A percentile compares a stretch with the other conserved stretches of the same genome.
Evolutionary conservation across 2,329 filamentous ascomycete species (phyloP).

Genomic region (Aspergillus sp.): DNA sequence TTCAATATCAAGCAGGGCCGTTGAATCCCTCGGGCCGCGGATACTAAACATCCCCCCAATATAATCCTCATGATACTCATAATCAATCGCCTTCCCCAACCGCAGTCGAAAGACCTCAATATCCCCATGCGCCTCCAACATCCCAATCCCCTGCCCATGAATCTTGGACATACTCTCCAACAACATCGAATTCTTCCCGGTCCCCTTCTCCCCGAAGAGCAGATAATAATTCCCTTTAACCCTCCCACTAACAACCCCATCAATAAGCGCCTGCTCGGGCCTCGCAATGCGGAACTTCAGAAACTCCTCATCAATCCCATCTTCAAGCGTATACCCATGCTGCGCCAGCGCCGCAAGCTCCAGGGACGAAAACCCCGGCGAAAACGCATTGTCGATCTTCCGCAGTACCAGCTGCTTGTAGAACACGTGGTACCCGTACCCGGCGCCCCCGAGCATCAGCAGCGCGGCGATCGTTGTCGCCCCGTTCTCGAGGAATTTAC

Average conservation of each 20-base stretch:
- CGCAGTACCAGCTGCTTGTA: conserved; percentile 90
- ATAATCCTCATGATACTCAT: conserved; percentile 89
- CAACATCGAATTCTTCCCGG: conserved; percentile 95
- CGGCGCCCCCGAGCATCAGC: conserved; percentile 51
- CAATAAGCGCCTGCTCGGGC: conserved; percentile 76
- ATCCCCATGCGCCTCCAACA: conserved; percentile 96
- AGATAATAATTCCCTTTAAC: conserved; percentile 83
- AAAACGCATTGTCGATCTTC: conserved; percentile 91
- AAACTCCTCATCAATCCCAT: conserved; percentile 37
- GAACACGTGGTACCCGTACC: conserved; percentile 73
- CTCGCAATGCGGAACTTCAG: conserved; percentile 71
- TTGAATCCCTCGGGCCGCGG: conserved; percentile 85
- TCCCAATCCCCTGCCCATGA: conserved; percentile 82
- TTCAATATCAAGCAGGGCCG: conserved; percentile 90
- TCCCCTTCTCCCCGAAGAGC: conserved; percentile 91
- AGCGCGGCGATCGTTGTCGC: conserved; percentile 4
- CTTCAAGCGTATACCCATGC: conserved; percentile 4
- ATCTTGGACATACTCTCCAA: conserved; percentile 92
- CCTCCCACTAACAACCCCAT: conserved; percentile 74
- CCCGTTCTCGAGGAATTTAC: conserved; percentile 10
- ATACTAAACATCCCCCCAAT: conserved; percentile 96
- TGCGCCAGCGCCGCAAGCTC: conserved; percentile 65
- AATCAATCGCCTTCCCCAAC: conserved; percentile 90
- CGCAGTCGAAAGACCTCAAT: conserved; percentile 92
- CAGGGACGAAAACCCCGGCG: conserved; percentile 84